Conservation (phyloP, 2,329 filamentous ascomycete genomes). For the Mycosphaerella sp. region DNA sequence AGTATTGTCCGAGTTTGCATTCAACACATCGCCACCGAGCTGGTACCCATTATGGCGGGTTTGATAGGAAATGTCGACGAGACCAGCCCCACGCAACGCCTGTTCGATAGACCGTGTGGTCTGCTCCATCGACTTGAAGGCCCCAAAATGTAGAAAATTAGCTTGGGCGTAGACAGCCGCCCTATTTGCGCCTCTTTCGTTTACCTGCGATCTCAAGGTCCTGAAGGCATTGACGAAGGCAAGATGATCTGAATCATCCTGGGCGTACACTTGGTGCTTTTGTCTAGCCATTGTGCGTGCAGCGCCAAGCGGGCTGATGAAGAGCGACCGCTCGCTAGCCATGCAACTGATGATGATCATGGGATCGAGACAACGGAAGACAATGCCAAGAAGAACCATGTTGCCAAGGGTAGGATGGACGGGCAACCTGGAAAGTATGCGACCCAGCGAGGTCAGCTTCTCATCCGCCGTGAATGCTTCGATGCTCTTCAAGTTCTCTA, state of each 20-base stretch:
- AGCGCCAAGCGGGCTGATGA: conserved; percentile 27
- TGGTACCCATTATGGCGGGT: neutral
- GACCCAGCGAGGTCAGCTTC: conserved; percentile 43
- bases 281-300: conserved; percentile 24
- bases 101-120: conserved; percentile 37
- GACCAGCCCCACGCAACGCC: conserved; percentile 34
- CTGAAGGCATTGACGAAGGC: conserved; percentile 42
- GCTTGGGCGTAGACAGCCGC: conserved; percentile 28
- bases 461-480: conserved; percentile 42
- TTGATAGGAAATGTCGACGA: conserved; percentile 29
- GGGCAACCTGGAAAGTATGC: conserved; percentile 38
- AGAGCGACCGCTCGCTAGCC: conserved; percentile 33
- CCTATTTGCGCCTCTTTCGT: conserved; percentile 29
- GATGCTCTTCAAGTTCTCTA: conserved; percentile 38
- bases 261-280: conserved; percentile 32
- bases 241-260: conserved; percentile 44
- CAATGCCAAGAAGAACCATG: conserved; percentile 46
- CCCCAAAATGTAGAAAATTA: conserved; percentile 35
- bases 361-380: conserved; percentile 49
- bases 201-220: conserved; percentile 33
- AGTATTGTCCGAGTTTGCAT: conserved; percentile 41
- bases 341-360: conserved; percentile 43
- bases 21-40: conserved; percentile 32
- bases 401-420: conserved; percentile 45
- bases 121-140: conserved; percentile 35